These are phyloP conservation scores for Cercospora zeae-maydis DNA, from an alignment of 2,329 filamentous ascomycete species.

Conservation along the genomic window DNA sequence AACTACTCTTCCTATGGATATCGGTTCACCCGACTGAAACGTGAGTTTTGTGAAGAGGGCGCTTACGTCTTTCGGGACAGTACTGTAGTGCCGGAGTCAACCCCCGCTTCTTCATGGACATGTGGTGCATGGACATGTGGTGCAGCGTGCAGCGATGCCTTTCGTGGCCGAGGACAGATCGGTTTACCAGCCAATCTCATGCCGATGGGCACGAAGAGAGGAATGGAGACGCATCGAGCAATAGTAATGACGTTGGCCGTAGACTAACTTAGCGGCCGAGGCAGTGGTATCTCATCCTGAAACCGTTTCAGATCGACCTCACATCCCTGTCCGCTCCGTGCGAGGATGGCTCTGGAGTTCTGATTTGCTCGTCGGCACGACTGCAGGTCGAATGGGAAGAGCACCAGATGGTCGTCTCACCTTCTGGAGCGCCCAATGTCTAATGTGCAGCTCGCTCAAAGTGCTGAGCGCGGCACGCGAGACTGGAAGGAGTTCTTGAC, in stretches of 20 bases:
- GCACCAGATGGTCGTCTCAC: not conserved
- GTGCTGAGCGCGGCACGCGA: not conserved
- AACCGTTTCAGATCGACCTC: slow-evolving; percentile 5
- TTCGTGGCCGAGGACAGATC: not conserved
- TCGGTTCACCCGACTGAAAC: not conserved
- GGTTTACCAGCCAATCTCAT: not conserved
- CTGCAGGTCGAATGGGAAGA: slow-evolving; percentile 4
- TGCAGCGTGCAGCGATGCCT: not conserved
- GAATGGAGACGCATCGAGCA: not conserved
- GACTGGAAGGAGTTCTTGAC: not conserved
- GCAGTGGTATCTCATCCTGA: not conserved
- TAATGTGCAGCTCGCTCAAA: not conserved
- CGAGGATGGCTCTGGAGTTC: not conserved
- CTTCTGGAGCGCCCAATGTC: not conserved
- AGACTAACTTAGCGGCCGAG: not conserved
- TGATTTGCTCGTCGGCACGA: slow-evolving; percentile 5
- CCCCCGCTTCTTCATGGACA: too few relatives aligned
- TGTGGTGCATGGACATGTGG: too few relatives aligned
- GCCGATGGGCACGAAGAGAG: not conserved
- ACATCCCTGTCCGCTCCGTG: not conserved
- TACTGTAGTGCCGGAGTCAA: not conserved
- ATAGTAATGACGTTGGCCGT: not conserved
- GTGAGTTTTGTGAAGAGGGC: not conserved
- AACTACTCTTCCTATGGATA: not conserved
- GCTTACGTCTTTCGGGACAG: not conserved